A percentile compares a stretch with the other conserved stretches of the same genome.
Evolutionary conservation across 495 filamentous ascomycete genomes (phyloP).

Genomic region (Penicillium robsamsonii): DNA sequence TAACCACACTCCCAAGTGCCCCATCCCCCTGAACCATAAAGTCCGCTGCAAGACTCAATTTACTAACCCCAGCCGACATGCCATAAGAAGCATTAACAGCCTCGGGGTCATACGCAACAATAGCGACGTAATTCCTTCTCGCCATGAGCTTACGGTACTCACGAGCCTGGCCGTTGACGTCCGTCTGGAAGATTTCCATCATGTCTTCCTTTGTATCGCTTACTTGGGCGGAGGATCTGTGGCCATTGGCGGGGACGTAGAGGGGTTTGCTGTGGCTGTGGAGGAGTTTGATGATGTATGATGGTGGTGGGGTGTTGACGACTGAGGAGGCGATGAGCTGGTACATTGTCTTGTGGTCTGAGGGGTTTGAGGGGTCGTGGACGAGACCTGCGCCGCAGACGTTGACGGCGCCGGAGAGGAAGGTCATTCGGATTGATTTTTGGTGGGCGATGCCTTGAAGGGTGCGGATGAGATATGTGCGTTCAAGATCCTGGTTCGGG

Average conservation of each 20-base stretch:
- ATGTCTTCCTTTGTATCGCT: constrained; percentile 97
- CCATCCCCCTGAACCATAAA: constrained; percentile 97
- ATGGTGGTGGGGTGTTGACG: constrained; percentile 80
- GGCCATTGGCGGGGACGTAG: constrained; percentile 88
- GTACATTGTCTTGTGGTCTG: constrained; percentile 99
- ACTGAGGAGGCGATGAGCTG: constrained; percentile 90
- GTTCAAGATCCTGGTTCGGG: constrained; percentile 70
- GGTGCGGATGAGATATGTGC: constrained; percentile 93
- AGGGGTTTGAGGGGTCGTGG: constrained; percentile 86
- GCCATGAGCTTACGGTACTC: constrained; percentile 91
- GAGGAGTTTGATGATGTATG: constrained; percentile 86
- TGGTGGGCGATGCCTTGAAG: constrained; percentile 92
- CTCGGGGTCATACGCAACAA: constrained; percentile 90
- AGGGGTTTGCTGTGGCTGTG: constrained; percentile 82
- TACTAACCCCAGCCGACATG: constrained; percentile 49
- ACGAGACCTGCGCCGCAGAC: constrained; percentile 89
- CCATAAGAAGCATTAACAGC: constrained; percentile 57
- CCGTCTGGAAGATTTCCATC: constrained; percentile 97
- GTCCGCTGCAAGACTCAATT: constrained; percentile 86
- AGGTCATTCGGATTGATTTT: constrained; percentile 93
- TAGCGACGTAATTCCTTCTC: constrained; percentile 88
- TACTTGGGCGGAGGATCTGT: constrained; percentile 58
- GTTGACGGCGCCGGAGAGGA: constrained; percentile 89
- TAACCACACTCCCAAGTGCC: constrained; percentile 72
- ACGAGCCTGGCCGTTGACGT: constrained; percentile 73